Evolutionary conservation across 176 grass and related monocot species (phyloP), one percentile per base, ranked within the genome.

Genomic region (Calamus simplicifolius): DNA sequence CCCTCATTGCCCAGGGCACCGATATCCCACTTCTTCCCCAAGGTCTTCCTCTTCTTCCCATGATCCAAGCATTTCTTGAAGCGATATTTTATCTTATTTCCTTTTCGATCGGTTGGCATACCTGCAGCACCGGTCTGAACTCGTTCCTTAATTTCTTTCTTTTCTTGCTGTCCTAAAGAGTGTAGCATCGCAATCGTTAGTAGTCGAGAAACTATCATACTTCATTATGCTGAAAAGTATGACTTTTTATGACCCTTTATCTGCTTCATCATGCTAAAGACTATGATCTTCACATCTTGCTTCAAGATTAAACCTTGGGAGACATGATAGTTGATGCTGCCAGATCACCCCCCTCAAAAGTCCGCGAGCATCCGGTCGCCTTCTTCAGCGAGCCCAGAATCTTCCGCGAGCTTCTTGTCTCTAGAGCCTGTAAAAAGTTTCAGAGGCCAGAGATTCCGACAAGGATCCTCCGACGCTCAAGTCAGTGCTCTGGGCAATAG

Each of bases 151-250:
- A n/a, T n/a, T n/a, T 65, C 35, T 43, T 43, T 43, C 35, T 43
- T 43, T 43, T 43, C 19, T n/a, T 35, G 18, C 50, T 50, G 92
- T 97, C 21, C 84, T 91, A 58, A 91, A 97, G 92, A 97, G 88
- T 59, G 84, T 97, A 17, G 87, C 87, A 15, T 80, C 87, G 29
- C 78, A 82, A 53, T 96, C 87, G 0, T 75, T 97, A 18, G 87
- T 91, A 66, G 84, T 97, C 49, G 91, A 97, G 84, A 97, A 97
- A 75, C 92, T 91, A 10, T 84, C 91, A 48, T 97, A 91, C 21
- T 23, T 23, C 21, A 23, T 23, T 23, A 23, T 23, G n/a, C n/a
- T n/a, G 21, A 23, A 23, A 23, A 23, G 21, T 23, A 23, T 23
- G 21, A 23, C 21, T 23, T 23, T 23, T 23, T 23, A 23, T 23